Evolutionary conservation across 768 basidiomycete species (phyloP), one percentile per base, ranked within the genome.

Genomic region (Lactarius vividus): DNA sequence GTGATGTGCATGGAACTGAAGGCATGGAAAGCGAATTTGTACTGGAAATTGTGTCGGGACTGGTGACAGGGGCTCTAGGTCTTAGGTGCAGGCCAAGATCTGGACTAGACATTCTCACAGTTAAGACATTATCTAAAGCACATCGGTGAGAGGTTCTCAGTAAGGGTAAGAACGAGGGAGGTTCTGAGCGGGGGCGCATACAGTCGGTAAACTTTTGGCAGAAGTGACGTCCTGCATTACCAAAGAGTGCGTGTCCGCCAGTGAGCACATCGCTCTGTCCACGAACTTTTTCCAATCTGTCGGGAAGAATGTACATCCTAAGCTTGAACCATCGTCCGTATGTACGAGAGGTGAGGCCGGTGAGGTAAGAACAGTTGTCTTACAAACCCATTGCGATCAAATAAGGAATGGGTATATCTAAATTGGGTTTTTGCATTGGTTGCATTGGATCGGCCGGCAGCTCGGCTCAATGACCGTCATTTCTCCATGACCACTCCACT

Each of bases 181-280:
- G 39, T 40, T 7, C 39, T 40, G n/a, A 46, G n/a, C n/a, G n/a
- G n/a, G 10, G 44, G 44, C 28, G 33, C 58, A 55, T 60, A 65
- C 59, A 26, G 37, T n/a, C 7, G 4, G n/a, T 16, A 23, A 15
- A 37, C 26, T 53, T 53, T 35, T 46, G 44, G 44, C 11, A 10
- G 10, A 46, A 4, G n/a, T 46, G 44, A 46, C n/a, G 10, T 46
- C 4, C 3, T 46, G 44, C 39, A 15, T 16, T 7, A 15, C 39
- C 16, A 16, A 40, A 40, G 6, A 16, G 7, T 40, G 39, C 39
- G 5, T 40, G 39, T 40, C 16, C 16, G 5, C 39, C 15, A 6
- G 39, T 40, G 15, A 16, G 39, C 16, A 16, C 39, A 40, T 5
- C 18, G 39, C 15, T 40, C 39, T 0, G 15, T 18, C 15, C 39